Evolutionary conservation across 371 early-diverging fungal species (phyloP).

Genomic region (Mortierella polycephala): DNA sequence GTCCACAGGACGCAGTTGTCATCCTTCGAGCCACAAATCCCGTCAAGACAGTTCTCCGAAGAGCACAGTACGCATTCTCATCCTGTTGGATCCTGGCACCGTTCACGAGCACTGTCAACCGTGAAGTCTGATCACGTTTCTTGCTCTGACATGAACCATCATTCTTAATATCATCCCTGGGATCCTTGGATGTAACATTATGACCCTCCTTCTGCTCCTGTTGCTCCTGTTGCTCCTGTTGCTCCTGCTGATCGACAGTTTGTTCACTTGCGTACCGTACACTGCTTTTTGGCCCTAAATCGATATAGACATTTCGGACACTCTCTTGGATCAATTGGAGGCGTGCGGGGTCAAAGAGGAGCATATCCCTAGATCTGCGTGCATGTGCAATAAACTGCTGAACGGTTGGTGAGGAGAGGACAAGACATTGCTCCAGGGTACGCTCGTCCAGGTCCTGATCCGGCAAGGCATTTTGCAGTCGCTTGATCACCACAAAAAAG

Average conservation of each 20-base stretch:
- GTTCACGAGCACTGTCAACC: conserved; percentile 14
- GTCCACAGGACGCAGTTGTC: background rate
- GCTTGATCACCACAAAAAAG: conserved; percentile 32
- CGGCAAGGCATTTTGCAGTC: conserved; percentile 1
- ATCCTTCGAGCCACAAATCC: conserved; percentile 23
- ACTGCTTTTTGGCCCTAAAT: background rate
- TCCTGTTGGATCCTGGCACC: conserved; percentile 22
- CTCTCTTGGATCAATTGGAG: conserved; percentile 15
- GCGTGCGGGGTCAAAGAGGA: conserved; percentile 34
- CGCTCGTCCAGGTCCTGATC: conserved; percentile 1
- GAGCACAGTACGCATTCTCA: conserved; percentile 21
- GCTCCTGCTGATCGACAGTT: background rate
- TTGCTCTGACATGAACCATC: background rate
- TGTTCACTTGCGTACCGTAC: background rate
- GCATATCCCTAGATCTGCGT: conserved; percentile 22
- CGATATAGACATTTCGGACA: background rate
- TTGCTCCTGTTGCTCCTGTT: background rate
- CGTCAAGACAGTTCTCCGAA: conserved; percentile 22
- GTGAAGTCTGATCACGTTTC: background rate
- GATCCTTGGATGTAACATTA: background rate
- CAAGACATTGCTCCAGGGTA: conserved; percentile 3
- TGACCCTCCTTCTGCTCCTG: background rate
- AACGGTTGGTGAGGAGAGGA: background rate
- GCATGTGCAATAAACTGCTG: conserved; percentile 7
- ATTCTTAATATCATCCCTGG: background rate